A percentile compares a stretch with the other conserved stretches of the same genome.
Evolutionary conservation across 495 filamentous ascomycete species (phyloP).

Genomic region (Trichoderma orchidacearum): DNA sequence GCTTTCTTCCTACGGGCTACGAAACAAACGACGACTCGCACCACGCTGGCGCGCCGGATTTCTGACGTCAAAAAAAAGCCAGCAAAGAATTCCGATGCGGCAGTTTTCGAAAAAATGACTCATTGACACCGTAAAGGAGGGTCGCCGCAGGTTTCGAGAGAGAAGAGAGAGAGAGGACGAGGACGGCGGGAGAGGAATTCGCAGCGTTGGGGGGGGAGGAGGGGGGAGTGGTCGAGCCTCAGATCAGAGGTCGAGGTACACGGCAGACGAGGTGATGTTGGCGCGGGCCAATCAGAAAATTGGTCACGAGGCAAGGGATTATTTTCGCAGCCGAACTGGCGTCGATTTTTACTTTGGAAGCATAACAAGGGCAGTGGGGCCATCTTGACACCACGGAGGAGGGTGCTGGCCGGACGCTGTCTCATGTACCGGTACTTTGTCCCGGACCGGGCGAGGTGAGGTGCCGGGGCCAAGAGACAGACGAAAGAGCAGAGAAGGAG

Average conservation of each 20-base stretch:
- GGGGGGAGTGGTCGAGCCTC: neutral
- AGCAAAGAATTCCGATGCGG: neutral
- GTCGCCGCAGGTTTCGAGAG: neutral
- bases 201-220: neutral
- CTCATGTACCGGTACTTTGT: neutral
- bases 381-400: neutral
- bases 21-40: neutral
- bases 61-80: neutral
- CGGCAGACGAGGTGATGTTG: constrained; percentile 1
- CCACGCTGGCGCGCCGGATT: neutral
- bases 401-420: no score
- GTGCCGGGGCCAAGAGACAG: no score
- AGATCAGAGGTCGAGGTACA: constrained; percentile 1
- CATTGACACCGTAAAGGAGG: neutral
- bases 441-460: no score
- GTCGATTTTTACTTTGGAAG: constrained; percentile 1
- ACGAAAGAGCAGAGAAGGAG: no score
- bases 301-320: constrained; percentile 2
- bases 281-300: constrained; percentile 4
- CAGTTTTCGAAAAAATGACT: constrained; percentile 1
- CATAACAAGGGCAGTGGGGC: neutral
- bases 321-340: constrained; percentile 2
- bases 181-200: neutral
- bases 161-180: neutral
- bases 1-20: neutral